Conservation (phyloP, 2,329 filamentous ascomycete species). For the Aspergillus transmontanensis region DNA sequence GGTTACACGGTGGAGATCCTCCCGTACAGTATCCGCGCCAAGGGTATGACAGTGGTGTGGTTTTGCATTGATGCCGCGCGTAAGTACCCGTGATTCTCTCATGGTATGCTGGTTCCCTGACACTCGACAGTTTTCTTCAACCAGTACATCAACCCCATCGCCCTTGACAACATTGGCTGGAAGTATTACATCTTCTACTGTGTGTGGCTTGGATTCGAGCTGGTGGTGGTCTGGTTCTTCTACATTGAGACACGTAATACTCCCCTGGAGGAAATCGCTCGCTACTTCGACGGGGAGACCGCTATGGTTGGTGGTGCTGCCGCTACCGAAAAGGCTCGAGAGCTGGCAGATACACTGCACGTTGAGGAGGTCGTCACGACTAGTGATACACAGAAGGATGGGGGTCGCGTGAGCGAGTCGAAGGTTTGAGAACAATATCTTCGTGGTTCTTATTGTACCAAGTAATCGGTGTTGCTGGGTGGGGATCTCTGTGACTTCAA, state of each 20-base stretch:
- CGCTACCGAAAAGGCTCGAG: constrained; percentile 23
- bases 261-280: constrained; percentile 41
- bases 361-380: constrained; percentile 4
- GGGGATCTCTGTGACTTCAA: background rate
- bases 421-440: background rate
- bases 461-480: background rate
- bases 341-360: constrained; percentile 11
- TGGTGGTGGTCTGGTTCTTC: constrained; percentile 38
- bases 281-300: constrained; percentile 28
- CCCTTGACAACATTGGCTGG: constrained; percentile 35
- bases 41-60: constrained; percentile 47
- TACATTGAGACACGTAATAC: constrained; percentile 38
- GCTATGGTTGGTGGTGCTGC: constrained; percentile 24
- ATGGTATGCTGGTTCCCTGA: constrained; percentile 1
- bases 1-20: constrained; percentile 52
- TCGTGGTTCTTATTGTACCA: background rate
- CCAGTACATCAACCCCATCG: constrained; percentile 38
- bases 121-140: constrained; percentile 36
- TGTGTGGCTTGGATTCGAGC: constrained; percentile 34
- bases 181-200: constrained; percentile 44
- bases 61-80: constrained; percentile 31
- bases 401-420: constrained; percentile 3
- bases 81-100: constrained; percentile 9
- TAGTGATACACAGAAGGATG: background rate
- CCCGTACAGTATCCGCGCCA: constrained; percentile 53